phyloP scores from a whole-genome alignment of 208 protist genomes.

The Entamoeba dispar region DNA sequence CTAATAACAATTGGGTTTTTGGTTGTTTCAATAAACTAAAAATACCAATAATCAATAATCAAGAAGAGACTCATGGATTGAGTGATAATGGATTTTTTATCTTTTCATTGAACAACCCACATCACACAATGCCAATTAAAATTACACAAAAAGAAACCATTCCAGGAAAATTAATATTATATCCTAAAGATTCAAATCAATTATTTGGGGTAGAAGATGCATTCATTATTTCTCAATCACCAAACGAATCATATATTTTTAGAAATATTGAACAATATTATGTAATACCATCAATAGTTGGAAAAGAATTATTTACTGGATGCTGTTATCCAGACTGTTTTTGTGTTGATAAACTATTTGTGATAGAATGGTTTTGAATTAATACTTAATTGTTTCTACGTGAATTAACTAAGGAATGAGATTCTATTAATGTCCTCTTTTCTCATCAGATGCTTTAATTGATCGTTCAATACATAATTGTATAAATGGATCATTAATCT shows the following conservation, averaged over 20 bases:
- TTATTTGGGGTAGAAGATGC: background rate
- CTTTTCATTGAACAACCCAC: background rate
- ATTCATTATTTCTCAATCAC: background rate
- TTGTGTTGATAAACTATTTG: background rate
- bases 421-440: too few species aligned
- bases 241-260: background rate
- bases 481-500: background rate
- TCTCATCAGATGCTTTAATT: background rate
- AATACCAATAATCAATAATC: background rate
- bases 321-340: background rate
- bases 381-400: too few species aligned
- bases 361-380: background rate
- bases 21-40: background rate
- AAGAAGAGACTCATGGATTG: background rate
- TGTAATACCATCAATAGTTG: background rate
- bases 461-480: background rate
- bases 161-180: background rate
- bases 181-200: background rate
- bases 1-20: background rate
- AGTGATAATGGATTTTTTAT: background rate
- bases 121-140: background rate
- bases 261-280: background rate
- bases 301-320: background rate
- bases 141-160: background rate
- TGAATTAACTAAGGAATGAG: background rate